Evolutionary conservation across 768 basidiomycete species (phyloP), one percentile per base, ranked within the genome.

Genomic region (Xanthoconium stramineum): DNA sequence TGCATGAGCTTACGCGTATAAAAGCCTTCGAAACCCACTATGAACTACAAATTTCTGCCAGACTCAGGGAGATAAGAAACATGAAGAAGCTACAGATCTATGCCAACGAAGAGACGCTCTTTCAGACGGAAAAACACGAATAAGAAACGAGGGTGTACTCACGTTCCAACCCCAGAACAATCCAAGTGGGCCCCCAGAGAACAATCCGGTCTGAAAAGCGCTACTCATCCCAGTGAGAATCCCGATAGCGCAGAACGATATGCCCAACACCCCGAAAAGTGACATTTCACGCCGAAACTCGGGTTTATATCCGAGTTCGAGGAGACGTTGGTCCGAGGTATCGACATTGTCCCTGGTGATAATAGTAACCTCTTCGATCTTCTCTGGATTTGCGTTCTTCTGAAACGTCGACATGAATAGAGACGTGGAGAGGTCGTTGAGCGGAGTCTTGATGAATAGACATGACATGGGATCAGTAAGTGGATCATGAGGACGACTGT

Each of bases 121-220:
- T 36, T 53, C 30, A 57, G 29, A 32, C 3, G 17, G 11, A 24
- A 19, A 14, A 19, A 49, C 15, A 6, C 37, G 19, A 20, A 35
- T 33, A 29, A 19, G 24, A 29, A 47, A 30, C 45, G 36, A 24
- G 1, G 24, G 20, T 12, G 24, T 13, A 66, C 76, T 59, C 56
- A 82, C 82, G 61, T 84, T 83, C 83, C 83, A 83, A 11, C 81
- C 83, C 82, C 82, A 83, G 64, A 84, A 83, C 57, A 83, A 66
- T 2, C 82, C 80, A 30, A 83, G 63, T 4, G 82, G 82, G 6
- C 82, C 83, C 1, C 83, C 81, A 42, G 80, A 82, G 65, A 83
- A 81, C 13, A 83, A 66, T 0, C 83, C 81, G 0, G 81, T 83
- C 61, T 83, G 82, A 56, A 83, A 83, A 0, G 82, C 81, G 50